These are phyloP conservation scores for Durio zibethinus DNA, from an alignment of 345 rosid genomes.

Conservation along the genomic window DNA sequence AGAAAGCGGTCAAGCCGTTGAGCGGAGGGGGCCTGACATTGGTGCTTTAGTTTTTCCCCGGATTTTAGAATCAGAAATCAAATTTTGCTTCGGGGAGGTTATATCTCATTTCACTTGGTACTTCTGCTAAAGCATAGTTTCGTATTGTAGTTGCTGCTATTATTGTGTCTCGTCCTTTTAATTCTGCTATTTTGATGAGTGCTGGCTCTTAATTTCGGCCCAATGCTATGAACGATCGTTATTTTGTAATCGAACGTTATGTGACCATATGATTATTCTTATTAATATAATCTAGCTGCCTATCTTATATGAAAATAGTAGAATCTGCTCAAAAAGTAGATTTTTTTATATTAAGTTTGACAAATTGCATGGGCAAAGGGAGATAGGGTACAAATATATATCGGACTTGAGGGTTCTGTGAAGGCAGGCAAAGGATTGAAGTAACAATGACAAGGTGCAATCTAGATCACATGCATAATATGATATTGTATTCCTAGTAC, in stretches of 20 bases:
- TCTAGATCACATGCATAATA: neutral
- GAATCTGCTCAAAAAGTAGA: neutral
- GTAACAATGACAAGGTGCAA: neutral
- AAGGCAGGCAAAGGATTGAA: neutral
- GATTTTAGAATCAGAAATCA: constrained; percentile 79
- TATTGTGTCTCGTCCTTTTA: neutral
- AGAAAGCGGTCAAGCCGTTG: constrained; percentile 96
- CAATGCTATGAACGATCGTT: neutral
- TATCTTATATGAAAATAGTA: neutral
- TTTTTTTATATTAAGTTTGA: neutral
- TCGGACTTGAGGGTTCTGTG: neutral
- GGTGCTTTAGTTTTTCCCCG: constrained; percentile 80
- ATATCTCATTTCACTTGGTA: constrained; percentile 31
- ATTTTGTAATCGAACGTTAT: neutral
- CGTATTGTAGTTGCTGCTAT: constrained; percentile 3
- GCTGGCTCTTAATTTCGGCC: neutral
- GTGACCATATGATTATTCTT: neutral
- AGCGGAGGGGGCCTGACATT: constrained; percentile 90
- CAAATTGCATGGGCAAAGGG: neutral
- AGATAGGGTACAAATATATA: too few relatives aligned
- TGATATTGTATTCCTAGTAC: neutral
- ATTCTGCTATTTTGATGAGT: neutral
- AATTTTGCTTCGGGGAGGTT: constrained; percentile 99
- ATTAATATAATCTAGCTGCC: neutral
- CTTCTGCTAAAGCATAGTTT: constrained; percentile 22